phyloP scores from a whole-genome alignment of 164 flowering plant species.

The Litsea cubeba region DNA sequence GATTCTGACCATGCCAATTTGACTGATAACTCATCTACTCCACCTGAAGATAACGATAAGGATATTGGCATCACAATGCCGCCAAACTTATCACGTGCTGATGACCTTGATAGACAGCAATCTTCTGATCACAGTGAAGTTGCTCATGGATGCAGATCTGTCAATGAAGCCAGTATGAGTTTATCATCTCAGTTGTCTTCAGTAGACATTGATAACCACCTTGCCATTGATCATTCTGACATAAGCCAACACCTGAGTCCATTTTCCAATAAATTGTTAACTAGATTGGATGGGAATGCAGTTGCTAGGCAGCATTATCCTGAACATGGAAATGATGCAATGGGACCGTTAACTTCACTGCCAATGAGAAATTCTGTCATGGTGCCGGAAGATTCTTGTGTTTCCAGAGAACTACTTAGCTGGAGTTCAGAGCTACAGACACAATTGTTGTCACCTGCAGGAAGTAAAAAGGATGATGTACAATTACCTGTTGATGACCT shows the following conservation, averaged over 20 bases:
- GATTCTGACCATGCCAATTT: constrained; percentile 9
- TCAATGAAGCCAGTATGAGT: constrained; percentile 16
- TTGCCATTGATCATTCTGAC: constrained; percentile 7
- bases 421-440: constrained; percentile 12
- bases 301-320: constrained; percentile 12
- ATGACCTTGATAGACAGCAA: constrained; percentile 16
- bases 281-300: constrained; percentile 11
- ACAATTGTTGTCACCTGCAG: not conserved
- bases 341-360: constrained; percentile 12
- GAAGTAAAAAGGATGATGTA: constrained; percentile 15
- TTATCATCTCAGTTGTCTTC: constrained; percentile 33
- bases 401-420: constrained; percentile 6
- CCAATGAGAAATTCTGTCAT: constrained; percentile 4
- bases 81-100: not conserved
- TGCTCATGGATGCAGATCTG: constrained; percentile 14
- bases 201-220: constrained; percentile 12
- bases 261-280: constrained; percentile 13
- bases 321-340: constrained; percentile 16
- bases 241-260: constrained; percentile 8
- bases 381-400: constrained; percentile 5
- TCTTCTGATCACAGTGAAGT: constrained; percentile 18
- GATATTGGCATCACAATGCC: not conserved
- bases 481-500: constrained; percentile 11
- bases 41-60: not conserved
- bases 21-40: constrained; percentile 1